Conservation (phyloP, 192 early-diverging fungal genomes). For the Obelidium mucronatum region DNA sequence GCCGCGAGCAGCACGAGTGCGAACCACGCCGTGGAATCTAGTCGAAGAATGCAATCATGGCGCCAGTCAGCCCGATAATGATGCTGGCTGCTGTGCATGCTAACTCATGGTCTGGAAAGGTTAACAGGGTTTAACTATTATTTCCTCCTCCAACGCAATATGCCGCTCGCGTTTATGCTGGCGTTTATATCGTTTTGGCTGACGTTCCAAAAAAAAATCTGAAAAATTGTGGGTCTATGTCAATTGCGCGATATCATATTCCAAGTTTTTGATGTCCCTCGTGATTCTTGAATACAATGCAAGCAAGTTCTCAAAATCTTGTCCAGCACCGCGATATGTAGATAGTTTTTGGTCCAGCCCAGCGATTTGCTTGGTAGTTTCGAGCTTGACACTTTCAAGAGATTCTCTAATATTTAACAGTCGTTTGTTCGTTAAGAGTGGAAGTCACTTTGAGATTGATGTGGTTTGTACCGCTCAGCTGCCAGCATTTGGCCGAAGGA, state of each 20-base stretch:
- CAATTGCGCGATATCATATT: slow-evolving; percentile 13
- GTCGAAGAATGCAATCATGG: too few relatives aligned
- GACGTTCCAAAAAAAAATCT: too few relatives aligned
- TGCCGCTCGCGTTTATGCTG: too few relatives aligned
- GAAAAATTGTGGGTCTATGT: too few relatives aligned
- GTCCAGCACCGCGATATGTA: slow-evolving; percentile 14
- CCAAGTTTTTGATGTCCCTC: slow-evolving; percentile 7
- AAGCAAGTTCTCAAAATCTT: slow-evolving; percentile 15
- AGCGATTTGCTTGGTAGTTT: slow-evolving; percentile 1
- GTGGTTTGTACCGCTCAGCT: background rate
- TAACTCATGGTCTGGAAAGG: background rate
- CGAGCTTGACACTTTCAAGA: too few relatives aligned
- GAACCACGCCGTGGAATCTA: too few relatives aligned
- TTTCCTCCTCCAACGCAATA: background rate
- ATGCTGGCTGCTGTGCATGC: background rate
- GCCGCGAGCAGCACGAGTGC: too few relatives aligned
- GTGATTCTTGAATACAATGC: slow-evolving; percentile 4
- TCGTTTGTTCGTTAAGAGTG: background rate
- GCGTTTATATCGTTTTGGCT: too few relatives aligned
- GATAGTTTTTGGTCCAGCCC: background rate
- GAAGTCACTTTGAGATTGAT: background rate
- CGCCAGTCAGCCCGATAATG: too few relatives aligned
- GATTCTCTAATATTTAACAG: too few relatives aligned
- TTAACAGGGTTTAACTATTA: background rate
- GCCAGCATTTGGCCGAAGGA: background rate